Conservation (phyloP, 2,329 filamentous ascomycete genomes). For the Pseudophaeomoniella oleicola region DNA sequence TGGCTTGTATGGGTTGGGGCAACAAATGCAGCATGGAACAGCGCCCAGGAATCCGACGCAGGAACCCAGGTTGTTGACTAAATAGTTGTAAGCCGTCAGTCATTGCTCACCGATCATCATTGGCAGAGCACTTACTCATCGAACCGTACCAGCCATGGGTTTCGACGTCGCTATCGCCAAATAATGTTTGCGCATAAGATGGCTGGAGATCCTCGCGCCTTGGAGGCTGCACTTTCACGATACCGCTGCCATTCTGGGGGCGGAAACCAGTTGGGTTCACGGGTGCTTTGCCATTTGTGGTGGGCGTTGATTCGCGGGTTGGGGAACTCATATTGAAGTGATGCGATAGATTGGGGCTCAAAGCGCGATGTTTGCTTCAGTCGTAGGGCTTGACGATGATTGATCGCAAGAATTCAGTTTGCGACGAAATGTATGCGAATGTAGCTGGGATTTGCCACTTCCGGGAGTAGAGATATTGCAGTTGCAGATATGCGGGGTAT, state of each 20-base stretch:
- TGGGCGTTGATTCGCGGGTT: not conserved
- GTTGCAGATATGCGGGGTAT: not conserved
- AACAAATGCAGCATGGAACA: conserved; percentile 79
- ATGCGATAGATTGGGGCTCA: conserved; percentile 6
- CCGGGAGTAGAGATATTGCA: not conserved
- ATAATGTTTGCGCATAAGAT: conserved; percentile 56
- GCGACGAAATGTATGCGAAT: conserved; percentile 2
- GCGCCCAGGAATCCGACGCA: conserved; percentile 68
- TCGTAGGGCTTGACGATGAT: conserved; percentile 3
- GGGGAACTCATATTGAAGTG: conserved; percentile 5
- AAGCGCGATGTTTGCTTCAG: conserved; percentile 5
- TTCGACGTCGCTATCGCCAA: conserved; percentile 50
- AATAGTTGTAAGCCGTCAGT: conserved; percentile 6
- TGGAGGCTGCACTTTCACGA: conserved; percentile 65
- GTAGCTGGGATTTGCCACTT: too few relatives aligned
- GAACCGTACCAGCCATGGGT: conserved; percentile 77
- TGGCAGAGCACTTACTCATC: conserved; percentile 55
- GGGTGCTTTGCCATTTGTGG: conserved; percentile 20
- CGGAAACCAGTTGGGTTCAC: conserved; percentile 28
- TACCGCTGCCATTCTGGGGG: conserved; percentile 26
- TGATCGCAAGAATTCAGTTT: not conserved
- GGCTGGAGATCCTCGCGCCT: conserved; percentile 71
- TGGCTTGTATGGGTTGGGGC: conserved; percentile 90
- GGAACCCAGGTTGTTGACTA: conserved; percentile 59
- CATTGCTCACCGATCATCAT: not conserved